Evolutionary conservation across 345 rosid species (phyloP), one percentile per base, ranked within the genome.

Genomic region (Isatis tinctoria): DNA sequence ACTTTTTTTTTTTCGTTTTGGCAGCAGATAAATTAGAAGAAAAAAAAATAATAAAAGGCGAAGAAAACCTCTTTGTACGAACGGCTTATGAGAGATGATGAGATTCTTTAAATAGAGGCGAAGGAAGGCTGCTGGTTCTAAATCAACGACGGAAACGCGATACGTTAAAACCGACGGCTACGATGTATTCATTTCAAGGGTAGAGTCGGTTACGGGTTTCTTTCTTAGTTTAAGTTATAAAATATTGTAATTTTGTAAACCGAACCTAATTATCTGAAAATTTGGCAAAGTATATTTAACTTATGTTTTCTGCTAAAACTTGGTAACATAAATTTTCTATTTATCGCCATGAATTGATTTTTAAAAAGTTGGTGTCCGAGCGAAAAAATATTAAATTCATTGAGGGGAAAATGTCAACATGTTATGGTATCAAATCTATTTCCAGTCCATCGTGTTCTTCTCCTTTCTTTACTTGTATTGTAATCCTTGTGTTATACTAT

Each of bases 141-240:
- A 28, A 70, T 64, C 9, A 36, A 70, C 80, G 80, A 59, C 4
- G 11, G 9, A 20, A 61, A 76, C 64, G 4, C 39, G 3, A 27
- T 9, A 14, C 44, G 20, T 35, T 62, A 3, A 0, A 76, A 43
- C 18, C 65, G 43, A 76, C 79, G 74, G 74, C 40, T 35, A 13
- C 2, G 70, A 76, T 75, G 4, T 33, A 0, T 41, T 22, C 8
- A 7, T 17, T 27, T 12, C 1, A 2, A 69, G 35, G 43, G 32
- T 32, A 3, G 69, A 41, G 64, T 68, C 69, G 74, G 79, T 75
- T 68, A 68, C 74, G 69, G 74, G n/a, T 74, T 74, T 20, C 68
- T 49, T 67, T 74, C 12, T 18, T 54, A 6, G 4, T 10, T 10
- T 3, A 0, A 39, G 20, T 43, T 43, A 4, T 36, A 59, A 59